Evolutionary conservation across 768 basidiomycete species (phyloP), one percentile per base, ranked within the genome.

Genomic region (Infundibulicybe gibba): DNA sequence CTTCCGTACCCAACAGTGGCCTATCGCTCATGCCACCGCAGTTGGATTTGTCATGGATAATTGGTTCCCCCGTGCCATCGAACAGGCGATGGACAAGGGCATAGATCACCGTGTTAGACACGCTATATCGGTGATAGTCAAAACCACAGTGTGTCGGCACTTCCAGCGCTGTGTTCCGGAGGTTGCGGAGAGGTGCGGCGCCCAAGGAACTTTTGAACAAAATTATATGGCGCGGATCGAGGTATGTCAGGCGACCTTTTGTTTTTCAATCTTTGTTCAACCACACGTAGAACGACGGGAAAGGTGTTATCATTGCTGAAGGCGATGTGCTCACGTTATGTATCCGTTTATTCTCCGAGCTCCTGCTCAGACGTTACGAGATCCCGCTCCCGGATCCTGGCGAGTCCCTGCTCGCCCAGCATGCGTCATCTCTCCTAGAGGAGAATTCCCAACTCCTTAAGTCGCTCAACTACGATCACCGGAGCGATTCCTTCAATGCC

Each of bases 1-100:
- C 5, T 85, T 85, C 66, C 72, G 81, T 19, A 85, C 83, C 0
- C 83, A 85, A 51, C 80, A 85, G 44, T 74, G 73, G 69, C 80
- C 83, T 2, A 66, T 85, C 33, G 57, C 76, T 34, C 71, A 77
- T 32, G 76, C 78, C 3, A 68, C 74, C 3, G 75, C 82, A 2
- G 73, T 74, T 15, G 70, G 70, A 5, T 67, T 74, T 58, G 79
- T 84, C 21, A 62, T 82, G 60, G 67, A 67, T 39, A 71, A 66
- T 30, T 77, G 75, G 72, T 76, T 66, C 43, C 70, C 74, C 21
- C 52, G 57, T 5, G 63, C 60, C 5, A 58, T 74, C 6, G 54
- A 62, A 43, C 53, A 65, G 17, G 68, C 71, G 30, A 65, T 70
- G 61, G 61, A 75, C 33, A 59, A 60, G 11, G 61, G 60, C 3